Base-by-base conservation (phyloP, 176 grass and related monocot genomes). In the Avena eriantha region DNA sequence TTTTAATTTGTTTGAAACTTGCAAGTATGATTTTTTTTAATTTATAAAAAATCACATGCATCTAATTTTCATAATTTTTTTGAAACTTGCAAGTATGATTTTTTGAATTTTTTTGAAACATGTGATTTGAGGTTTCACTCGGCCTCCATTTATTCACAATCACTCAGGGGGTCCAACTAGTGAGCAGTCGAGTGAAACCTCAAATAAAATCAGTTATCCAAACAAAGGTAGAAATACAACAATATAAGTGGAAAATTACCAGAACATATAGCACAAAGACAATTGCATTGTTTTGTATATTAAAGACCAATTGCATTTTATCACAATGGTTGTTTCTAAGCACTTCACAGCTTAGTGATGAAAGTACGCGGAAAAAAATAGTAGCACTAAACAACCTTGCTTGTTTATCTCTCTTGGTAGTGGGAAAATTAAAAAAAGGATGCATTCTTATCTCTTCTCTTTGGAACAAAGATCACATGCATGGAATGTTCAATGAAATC, bases 401-500 rank as follows among this genome's bases (percentile, higher is more conserved):
- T 46, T 73, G 67, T 73, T 46, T 84, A 69, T 77, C 41, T 68
- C 60, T 58, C 14, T 5, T 73, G 36, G n/a, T 78, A 80, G 24
- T 80, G 85, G 80, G 46, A 90, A 90, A 29, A 29, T 29, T 29
- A 1, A 29, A 87, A 75, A 14, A 49, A 79, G 76, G 56, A 75
- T 75, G 75, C 80, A 66, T 66, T 83, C 89, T 80, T 84, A 87
- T 87, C 74, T 49, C 26, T 56, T 58, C 73, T 64, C 60, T 75
- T 75, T 50, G 7, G 72, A 50, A 50, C 48, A 57, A 74, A 87
- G 79, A 90, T 84, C 84, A 50, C 57, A 74, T 67, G 57, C 75
- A 74, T 49, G 75, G 47, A 87, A 58, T 50, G 80, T 68, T 83
- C 75, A 65, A 8, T 56, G 46, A 83, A 90, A 90, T 87, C 80